Conservation (phyloP, 495 filamentous ascomycete genomes). For the Platismatia glauca region DNA sequence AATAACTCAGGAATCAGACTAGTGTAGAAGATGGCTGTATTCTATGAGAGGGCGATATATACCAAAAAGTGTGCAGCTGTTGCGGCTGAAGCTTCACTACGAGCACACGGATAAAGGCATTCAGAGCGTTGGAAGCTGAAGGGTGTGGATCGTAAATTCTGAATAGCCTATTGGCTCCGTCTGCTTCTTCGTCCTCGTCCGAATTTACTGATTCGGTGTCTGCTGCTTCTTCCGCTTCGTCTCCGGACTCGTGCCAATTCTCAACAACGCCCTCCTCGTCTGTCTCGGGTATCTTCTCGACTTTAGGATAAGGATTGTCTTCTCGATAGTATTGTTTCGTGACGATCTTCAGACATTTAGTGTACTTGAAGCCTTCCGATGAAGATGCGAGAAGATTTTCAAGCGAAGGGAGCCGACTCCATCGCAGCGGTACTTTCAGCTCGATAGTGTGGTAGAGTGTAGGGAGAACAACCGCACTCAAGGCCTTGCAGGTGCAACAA, state of each 20-base stretch:
- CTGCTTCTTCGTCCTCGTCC: background rate
- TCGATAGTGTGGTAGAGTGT: background rate
- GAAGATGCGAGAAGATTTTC: background rate
- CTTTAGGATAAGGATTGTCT: background rate
- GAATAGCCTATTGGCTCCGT: background rate
- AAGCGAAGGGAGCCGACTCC: background rate
- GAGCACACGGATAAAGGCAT: background rate
- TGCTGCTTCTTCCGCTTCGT: background rate
- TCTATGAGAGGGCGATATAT: background rate
- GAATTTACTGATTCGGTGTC: background rate
- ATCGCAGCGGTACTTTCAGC: background rate
- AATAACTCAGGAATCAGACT: background rate
- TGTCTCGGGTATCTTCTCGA: background rate
- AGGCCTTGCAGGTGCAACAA: background rate
- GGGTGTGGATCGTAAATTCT: background rate
- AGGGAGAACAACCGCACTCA: background rate
- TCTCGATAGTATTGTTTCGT: background rate
- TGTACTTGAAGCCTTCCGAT: background rate
- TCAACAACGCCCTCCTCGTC: background rate
- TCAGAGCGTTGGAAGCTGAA: background rate
- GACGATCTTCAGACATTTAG: background rate
- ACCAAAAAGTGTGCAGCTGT: background rate
- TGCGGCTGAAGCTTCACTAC: background rate
- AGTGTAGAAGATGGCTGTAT: background rate
- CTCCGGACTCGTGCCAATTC: background rate